A percentile compares a stretch with the other conserved stretches of the same genome.
Evolutionary conservation across 441 rosid species (phyloP).

Genomic region (Erysimum pusillum): DNA sequence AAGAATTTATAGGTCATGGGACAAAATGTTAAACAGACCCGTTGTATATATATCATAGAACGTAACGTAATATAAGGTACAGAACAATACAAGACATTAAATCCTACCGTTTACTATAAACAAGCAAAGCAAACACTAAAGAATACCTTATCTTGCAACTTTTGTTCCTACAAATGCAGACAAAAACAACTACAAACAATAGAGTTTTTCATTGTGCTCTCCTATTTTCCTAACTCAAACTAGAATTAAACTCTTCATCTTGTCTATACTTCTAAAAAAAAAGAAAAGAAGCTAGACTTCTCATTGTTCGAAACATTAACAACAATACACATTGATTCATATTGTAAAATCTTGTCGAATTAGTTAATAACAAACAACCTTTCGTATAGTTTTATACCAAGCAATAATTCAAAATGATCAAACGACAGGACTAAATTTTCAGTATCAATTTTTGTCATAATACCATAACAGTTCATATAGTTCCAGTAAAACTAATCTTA

Average conservation of each 20-base stretch:
- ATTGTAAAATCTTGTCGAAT: too few species aligned
- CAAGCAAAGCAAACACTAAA: slow-evolving; percentile 5
- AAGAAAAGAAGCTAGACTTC: too few species aligned
- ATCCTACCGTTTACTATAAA: background rate
- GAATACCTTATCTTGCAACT: background rate
- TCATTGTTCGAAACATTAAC: too few species aligned
- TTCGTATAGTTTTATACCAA: too few species aligned
- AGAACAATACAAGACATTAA: background rate
- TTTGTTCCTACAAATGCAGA: background rate
- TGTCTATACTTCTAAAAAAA: background rate
- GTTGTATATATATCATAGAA: background rate
- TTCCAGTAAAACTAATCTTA: too few species aligned
- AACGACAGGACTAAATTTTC: too few species aligned
- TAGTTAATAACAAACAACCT: too few species aligned
- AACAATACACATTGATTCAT: too few species aligned
- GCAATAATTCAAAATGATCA: too few species aligned
- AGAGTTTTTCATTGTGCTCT: background rate
- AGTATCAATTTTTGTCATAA: too few species aligned
- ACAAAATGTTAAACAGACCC: background rate
- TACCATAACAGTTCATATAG: too few species aligned
- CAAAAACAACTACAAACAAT: background rate
- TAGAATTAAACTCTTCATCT: background rate
- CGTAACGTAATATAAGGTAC: background rate
- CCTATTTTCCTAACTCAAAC: background rate
- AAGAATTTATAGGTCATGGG: background rate